Percentiles rank a stretch among this genome's conserved stretches.
phyloP scores from a whole-genome alignment of 345 rosid genomes.

The Diplotaxis tenuifolia region DNA sequence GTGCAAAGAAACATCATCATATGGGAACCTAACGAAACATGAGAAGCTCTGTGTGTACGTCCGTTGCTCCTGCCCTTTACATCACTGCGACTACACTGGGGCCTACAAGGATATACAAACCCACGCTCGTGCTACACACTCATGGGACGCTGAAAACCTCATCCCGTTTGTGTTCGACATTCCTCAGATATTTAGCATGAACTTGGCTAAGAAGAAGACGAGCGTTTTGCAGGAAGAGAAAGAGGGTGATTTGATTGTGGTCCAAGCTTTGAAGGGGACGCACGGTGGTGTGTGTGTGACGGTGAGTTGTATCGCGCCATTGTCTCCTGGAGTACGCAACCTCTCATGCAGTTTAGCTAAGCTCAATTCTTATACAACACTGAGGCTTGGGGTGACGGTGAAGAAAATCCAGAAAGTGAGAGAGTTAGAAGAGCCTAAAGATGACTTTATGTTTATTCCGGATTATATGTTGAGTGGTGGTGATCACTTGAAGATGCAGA shows the following conservation, averaged over 20 bases:
- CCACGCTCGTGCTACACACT: slow-evolving; percentile 44
- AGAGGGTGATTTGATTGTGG: slow-evolving; percentile 20
- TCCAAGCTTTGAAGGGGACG: slow-evolving; percentile 20
- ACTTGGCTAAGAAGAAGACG: not conserved
- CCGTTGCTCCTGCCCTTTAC: slow-evolving; percentile 52
- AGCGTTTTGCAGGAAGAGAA: not conserved
- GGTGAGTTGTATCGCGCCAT: slow-evolving; percentile 19
- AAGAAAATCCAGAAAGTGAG: slow-evolving; percentile 6
- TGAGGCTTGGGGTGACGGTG: not conserved
- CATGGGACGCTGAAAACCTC: not conserved
- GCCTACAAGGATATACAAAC: slow-evolving; percentile 30
- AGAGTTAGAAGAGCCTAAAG: not conserved
- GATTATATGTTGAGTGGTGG: not conserved
- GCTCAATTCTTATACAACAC: not conserved
- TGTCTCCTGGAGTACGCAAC: not conserved
- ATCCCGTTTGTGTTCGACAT: not conserved
- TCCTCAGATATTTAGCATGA: not conserved
- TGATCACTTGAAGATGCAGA: slow-evolving; percentile 1
- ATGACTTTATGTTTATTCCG: slow-evolving; percentile 2
- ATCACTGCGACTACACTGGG: slow-evolving; percentile 40
- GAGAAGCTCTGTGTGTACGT: slow-evolving; percentile 38
- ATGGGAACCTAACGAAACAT: slow-evolving; percentile 34
- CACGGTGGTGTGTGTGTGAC: slow-evolving; percentile 31
- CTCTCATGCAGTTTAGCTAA: slow-evolving; percentile 3
- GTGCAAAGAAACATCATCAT: slow-evolving; percentile 34